Evolutionary conservation across 192 early-diverging fungal genomes (phyloP).

Genomic region (Mortierella alpina): DNA sequence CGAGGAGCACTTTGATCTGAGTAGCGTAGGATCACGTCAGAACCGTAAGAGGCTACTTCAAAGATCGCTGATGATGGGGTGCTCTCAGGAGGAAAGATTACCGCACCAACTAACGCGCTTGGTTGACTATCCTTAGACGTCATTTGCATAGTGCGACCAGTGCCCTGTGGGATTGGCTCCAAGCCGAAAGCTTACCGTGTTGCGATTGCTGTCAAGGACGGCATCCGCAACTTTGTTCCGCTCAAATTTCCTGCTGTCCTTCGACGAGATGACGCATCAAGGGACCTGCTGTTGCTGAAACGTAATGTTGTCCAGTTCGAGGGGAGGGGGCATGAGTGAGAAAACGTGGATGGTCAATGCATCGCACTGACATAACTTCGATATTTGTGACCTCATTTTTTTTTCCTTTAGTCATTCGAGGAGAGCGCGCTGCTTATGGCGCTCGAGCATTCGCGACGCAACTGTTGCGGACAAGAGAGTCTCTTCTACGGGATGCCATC

Average conservation of each 20-base stretch:
- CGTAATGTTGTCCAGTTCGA: conserved; percentile 41
- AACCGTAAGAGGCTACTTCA: conserved; percentile 32
- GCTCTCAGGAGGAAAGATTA: neutral
- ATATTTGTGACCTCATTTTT: neutral
- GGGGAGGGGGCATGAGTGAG: too few species aligned
- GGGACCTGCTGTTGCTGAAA: conserved; percentile 75
- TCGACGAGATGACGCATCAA: conserved; percentile 63
- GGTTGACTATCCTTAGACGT: conserved; percentile 22
- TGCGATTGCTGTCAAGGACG: conserved; percentile 60
- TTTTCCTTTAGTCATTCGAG: conserved; percentile 68
- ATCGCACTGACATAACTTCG: neutral
- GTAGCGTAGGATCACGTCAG: conserved; percentile 41
- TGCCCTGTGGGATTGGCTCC: conserved; percentile 1
- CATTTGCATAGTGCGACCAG: conserved; percentile 41
- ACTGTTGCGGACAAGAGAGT: conserved; percentile 67
- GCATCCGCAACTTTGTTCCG: conserved; percentile 72
- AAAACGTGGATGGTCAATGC: too few species aligned
- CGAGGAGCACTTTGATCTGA: conserved; percentile 41
- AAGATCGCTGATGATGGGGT: too few species aligned
- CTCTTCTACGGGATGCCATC: conserved; percentile 71
- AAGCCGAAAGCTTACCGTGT: conserved; percentile 45
- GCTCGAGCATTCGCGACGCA: conserved; percentile 74
- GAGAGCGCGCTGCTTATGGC: conserved; percentile 74
- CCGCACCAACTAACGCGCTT: neutral
- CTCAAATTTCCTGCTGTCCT: conserved; percentile 67